phyloP scores from a whole-genome alignment of 2,329 filamentous ascomycete species.

The Penicillium sp. region DNA sequence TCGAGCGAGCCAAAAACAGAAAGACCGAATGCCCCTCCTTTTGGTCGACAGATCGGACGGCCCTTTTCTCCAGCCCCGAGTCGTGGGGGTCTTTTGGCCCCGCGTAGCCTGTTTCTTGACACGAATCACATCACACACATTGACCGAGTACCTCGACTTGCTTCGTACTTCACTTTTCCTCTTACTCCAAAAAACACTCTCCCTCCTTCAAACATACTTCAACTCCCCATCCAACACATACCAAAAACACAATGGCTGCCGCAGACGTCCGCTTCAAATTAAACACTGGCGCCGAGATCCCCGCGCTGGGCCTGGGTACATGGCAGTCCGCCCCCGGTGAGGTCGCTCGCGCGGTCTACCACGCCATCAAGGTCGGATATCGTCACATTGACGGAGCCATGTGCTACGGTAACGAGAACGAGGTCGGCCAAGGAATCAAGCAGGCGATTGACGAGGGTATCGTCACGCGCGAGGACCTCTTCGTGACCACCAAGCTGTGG shows the following conservation, averaged over 20 bases:
- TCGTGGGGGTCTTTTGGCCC: too few relatives aligned
- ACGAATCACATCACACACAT: too few relatives aligned
- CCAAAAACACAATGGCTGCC: constrained; percentile 43
- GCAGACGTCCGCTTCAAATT: constrained; percentile 53
- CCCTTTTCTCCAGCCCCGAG: too few relatives aligned
- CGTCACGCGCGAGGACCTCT: constrained; percentile 70
- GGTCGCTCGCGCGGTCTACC: constrained; percentile 53
- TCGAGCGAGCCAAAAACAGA: background rate
- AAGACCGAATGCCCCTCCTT: too few relatives aligned
- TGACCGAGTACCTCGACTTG: too few relatives aligned
- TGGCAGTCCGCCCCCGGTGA: constrained; percentile 59
- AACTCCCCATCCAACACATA: background rate
- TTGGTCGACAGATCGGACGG: background rate
- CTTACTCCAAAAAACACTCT: background rate
- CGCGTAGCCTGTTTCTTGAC: too few relatives aligned
- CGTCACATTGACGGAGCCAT: constrained; percentile 38
- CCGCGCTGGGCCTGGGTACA: constrained; percentile 59
- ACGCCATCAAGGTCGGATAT: constrained; percentile 47
- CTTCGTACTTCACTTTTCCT: background rate
- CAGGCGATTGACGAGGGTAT: constrained; percentile 64
- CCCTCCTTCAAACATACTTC: background rate
- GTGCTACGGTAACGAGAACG: constrained; percentile 58
- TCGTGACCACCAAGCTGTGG: constrained; percentile 83
- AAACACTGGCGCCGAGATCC: constrained; percentile 59
- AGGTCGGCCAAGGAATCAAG: constrained; percentile 71